phyloP scores from a whole-genome alignment of 2,329 filamentous ascomycete genomes.

The Aspergillus eucalypticola region DNA sequence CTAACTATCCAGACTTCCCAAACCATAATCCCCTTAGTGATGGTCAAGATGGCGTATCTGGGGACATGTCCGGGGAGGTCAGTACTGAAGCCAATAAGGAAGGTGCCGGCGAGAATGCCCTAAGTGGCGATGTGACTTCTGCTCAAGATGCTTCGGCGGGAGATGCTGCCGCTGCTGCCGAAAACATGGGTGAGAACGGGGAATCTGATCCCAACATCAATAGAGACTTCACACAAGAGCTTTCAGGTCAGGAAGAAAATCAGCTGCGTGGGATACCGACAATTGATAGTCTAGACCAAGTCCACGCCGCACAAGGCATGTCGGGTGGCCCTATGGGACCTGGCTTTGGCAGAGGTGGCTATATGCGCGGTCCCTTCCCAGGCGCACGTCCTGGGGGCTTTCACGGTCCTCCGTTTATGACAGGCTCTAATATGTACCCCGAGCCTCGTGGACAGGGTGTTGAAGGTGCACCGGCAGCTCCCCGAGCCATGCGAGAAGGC shows the following conservation, averaged over 20 bases:
- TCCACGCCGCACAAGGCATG: constrained; percentile 25
- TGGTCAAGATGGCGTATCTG: constrained; percentile 19
- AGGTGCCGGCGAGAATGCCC: constrained; percentile 36
- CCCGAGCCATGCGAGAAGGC: constrained; percentile 90
- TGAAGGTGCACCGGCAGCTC: constrained; percentile 79
- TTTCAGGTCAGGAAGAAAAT: constrained; percentile 18
- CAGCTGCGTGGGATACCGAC: constrained; percentile 34
- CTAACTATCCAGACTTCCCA: constrained; percentile 37
- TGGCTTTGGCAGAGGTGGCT: constrained; percentile 44
- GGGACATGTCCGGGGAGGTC: constrained; percentile 14
- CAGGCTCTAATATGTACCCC: constrained; percentile 32
- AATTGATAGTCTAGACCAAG: constrained; percentile 33
- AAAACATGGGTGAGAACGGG: constrained; percentile 11
- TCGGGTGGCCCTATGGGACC: constrained; percentile 34
- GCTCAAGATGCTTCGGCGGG: constrained; percentile 27
- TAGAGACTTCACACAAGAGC: constrained; percentile 16
- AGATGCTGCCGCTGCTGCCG: constrained; percentile 14
- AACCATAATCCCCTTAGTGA: constrained; percentile 34
- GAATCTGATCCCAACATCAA: constrained; percentile 16
- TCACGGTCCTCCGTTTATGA: constrained; percentile 30
- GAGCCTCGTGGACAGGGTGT: constrained; percentile 58
- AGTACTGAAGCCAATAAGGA: constrained; percentile 25
- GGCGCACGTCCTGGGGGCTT: constrained; percentile 40
- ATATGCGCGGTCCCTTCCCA: constrained; percentile 50
- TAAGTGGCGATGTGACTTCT: constrained; percentile 35